phyloP scores from a whole-genome alignment of 768 basidiomycete species.

The Tricholoma sp. region DNA sequence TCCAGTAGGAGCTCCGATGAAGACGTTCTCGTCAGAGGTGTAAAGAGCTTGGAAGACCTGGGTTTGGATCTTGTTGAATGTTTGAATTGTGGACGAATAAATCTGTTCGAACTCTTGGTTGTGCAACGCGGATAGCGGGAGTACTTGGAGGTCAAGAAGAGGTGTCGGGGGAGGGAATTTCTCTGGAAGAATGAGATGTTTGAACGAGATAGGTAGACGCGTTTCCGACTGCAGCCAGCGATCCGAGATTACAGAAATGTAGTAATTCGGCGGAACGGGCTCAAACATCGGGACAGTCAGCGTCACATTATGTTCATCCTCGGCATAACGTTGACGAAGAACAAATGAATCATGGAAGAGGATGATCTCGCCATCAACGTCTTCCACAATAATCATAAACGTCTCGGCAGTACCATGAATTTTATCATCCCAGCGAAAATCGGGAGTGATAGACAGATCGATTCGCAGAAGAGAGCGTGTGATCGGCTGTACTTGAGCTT shows the following conservation, averaged over 20 bases:
- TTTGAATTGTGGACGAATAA: constrained; percentile 73
- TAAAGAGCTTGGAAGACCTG: constrained; percentile 99
- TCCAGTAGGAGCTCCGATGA: constrained; percentile 95
- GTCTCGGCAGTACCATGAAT: constrained; percentile 85
- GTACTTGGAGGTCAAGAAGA: constrained; percentile 86
- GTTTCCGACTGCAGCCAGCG: constrained; percentile 96
- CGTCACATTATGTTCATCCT: constrained; percentile 91
- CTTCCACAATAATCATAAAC: constrained; percentile 93
- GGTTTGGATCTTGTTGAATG: constrained; percentile 98
- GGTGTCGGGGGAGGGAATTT: constrained; percentile 93
- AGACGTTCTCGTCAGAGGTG: constrained; percentile 93
- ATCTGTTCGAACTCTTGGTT: constrained; percentile 90
- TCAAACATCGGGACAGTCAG: constrained; percentile 96
- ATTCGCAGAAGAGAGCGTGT: constrained; percentile 90
- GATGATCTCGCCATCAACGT: constrained; percentile 95
- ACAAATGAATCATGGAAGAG: constrained; percentile 94
- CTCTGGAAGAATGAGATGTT: constrained; percentile 94
- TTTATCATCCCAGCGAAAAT: constrained; percentile 97
- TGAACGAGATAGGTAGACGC: constrained; percentile 92
- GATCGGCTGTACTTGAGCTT: constrained; percentile 96
- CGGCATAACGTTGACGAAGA: constrained; percentile 86
- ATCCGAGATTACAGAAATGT: constrained; percentile 91
- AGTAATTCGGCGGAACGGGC: constrained; percentile 97
- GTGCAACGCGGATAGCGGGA: constrained; percentile 87
- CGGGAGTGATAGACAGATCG: constrained; percentile 92